A percentile compares a stretch with the other conserved stretches of the same genome.
These are phyloP conservation scores for Solanum arcanum DNA, from an alignment of 257 asterid species.

Conservation along the genomic window DNA sequence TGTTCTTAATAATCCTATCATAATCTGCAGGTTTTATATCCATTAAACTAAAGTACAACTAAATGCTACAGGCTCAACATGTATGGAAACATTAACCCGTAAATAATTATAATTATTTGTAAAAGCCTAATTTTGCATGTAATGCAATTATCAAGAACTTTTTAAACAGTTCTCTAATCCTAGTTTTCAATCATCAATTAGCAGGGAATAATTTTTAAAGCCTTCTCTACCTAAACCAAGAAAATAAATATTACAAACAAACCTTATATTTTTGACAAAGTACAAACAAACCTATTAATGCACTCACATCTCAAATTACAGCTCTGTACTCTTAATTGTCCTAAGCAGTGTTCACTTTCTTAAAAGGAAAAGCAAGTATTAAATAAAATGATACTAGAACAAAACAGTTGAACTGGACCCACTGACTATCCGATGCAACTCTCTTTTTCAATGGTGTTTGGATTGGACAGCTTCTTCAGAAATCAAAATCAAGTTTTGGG, in stretches of 20 bases:
- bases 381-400: background rate
- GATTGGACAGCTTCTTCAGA: background rate
- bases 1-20: conserved; percentile 85
- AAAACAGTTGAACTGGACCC: background rate
- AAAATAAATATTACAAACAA: background rate
- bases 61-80: background rate
- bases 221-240: background rate
- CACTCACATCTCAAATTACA: background rate
- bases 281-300: background rate
- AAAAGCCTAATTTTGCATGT: background rate
- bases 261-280: background rate
- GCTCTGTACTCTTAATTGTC: background rate
- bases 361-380: background rate
- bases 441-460: background rate
- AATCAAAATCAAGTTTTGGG: background rate
- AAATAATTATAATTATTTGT: background rate
- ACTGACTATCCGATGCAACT: background rate
- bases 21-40: conserved; percentile 48
- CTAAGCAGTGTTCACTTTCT: background rate
- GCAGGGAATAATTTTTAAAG: background rate
- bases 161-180: background rate
- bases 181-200: background rate
- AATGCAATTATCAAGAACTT: background rate
- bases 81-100: background rate
- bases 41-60: background rate